phyloP scores from a whole-genome alignment of 768 basidiomycete genomes.

The Russula earlei region DNA sequence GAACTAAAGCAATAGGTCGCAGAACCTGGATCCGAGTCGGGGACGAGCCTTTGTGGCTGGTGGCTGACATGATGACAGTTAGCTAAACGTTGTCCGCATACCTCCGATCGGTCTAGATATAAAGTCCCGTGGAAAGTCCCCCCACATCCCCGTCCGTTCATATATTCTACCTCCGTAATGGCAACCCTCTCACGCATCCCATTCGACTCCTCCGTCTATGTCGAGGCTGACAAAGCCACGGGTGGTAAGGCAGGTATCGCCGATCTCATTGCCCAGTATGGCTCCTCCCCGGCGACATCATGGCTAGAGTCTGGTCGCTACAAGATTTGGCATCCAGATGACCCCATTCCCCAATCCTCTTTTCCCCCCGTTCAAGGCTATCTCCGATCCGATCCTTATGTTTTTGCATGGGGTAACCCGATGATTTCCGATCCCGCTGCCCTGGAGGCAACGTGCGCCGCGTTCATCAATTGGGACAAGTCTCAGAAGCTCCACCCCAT shows the following conservation, averaged over 20 bases:
- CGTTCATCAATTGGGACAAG: constrained; percentile 30
- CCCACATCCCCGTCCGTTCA: too few species aligned
- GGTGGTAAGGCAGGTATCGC: constrained; percentile 9
- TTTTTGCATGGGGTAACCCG: constrained; percentile 27
- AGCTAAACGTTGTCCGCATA: too few species aligned
- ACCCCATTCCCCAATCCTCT: constrained; percentile 43
- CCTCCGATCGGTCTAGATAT: too few species aligned
- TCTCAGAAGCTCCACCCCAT: constrained; percentile 41
- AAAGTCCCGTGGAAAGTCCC: too few species aligned
- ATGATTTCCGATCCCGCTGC: constrained; percentile 18
- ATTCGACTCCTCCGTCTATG: constrained; percentile 3
- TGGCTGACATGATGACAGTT: too few species aligned
- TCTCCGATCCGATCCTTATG: constrained; percentile 37
- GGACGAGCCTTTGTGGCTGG: too few species aligned
- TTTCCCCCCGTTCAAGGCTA: constrained; percentile 58
- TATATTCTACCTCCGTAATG: too few species aligned
- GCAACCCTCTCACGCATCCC: constrained; percentile 6
- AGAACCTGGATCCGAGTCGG: background rate
- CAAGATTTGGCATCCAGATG: constrained; percentile 49
- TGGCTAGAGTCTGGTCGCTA: constrained; percentile 51
- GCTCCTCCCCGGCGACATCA: constrained; percentile 58
- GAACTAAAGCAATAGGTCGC: background rate
- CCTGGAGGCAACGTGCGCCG: constrained; percentile 41
- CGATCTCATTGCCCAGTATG: constrained; percentile 50
- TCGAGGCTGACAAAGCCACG: constrained; percentile 5